Conservation (phyloP, 2,329 filamentous ascomycete species). For the Penicillium sp. region DNA sequence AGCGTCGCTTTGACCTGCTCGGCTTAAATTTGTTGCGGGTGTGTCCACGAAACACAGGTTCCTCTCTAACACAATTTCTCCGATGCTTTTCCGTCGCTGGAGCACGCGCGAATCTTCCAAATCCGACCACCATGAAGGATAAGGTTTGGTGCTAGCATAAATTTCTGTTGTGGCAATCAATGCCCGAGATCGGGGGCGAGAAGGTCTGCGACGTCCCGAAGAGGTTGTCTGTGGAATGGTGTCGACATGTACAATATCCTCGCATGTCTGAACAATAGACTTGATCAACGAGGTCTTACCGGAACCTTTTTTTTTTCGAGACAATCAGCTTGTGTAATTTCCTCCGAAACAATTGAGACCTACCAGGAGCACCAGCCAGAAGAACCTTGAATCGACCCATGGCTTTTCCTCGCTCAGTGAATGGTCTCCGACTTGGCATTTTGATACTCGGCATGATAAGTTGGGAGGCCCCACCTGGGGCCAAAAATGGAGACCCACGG, state of each 20-base stretch:
- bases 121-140: conserved; percentile 86
- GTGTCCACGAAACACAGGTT: conserved; percentile 95
- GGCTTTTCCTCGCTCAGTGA: conserved; percentile 79
- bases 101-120: conserved; percentile 62
- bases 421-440: conserved; percentile 84
- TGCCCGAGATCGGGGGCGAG: conserved; percentile 19
- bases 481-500: conserved; percentile 25
- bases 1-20: conserved; percentile 53
- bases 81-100: conserved; percentile 66
- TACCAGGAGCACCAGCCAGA: conserved; percentile 75
- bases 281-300: conserved; percentile 90
- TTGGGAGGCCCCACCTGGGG: conserved; percentile 54
- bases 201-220: conserved; percentile 18
- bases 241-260: conserved; percentile 93
- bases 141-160: conserved; percentile 77
- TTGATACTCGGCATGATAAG: conserved; percentile 97
- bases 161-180: conserved; percentile 58
- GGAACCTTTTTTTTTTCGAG: conserved; percentile 52
- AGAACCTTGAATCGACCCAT: conserved; percentile 88
- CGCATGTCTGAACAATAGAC: conserved; percentile 79
- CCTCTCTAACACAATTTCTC: conserved; percentile 77
- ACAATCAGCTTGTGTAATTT: not conserved
- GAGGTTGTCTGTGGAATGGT: conserved; percentile 40
- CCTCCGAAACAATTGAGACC: conserved; percentile 8
- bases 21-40: conserved; percentile 56